Base-by-base conservation (phyloP, 176 grass and related monocot genomes). In the Chloris gayana region DNA sequence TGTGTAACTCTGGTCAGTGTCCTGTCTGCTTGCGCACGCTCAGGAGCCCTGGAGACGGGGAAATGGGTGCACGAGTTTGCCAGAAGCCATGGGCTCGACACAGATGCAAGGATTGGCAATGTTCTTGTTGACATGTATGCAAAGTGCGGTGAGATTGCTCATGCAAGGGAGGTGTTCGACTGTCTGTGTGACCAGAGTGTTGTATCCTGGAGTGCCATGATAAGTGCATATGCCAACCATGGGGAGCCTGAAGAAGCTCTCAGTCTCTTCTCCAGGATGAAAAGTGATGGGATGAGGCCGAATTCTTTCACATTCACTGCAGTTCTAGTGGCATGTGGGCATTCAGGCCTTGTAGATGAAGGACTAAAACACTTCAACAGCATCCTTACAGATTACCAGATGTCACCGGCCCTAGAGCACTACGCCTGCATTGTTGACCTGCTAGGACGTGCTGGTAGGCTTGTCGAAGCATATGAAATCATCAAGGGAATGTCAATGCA, bases 151-250 rank as follows among this genome's bases (percentile, higher is more conserved):
- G 88, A 53, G 44, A 62, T 98, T 49, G 70, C 67, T 46, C 27
- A 14, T 17, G 95, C 92, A 47, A 91, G 84, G 58, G 38, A 82
- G 17, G 80, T 83, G 12, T 98, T 98, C 24, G 88, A 98, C 15
- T 27, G 73, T 34, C 79, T 94, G 56, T 58, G 12, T 60, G 56
- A 45, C n/a, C 81, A 29, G 0, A 39, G 78, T 6, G 83, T 94
- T 21, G 90, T 98, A 12, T 74, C 92, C 64, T 94, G 89, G 89
- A 98, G 89, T 67, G 80, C 95, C 81, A 91, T 94, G 80, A 92
- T 98, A 37, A 70, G 82, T 44, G 87, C 87, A 18, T 92, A 85
- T 73, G 89, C 88, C n/a, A 84, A 89, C 78, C 77, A 94, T 66
- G 95, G 95, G 18, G 73, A 87, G 22, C 74, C 92, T 9, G 65